phyloP scores from a whole-genome alignment of 345 rosid genomes.

The Arabidopsis arenosa region DNA sequence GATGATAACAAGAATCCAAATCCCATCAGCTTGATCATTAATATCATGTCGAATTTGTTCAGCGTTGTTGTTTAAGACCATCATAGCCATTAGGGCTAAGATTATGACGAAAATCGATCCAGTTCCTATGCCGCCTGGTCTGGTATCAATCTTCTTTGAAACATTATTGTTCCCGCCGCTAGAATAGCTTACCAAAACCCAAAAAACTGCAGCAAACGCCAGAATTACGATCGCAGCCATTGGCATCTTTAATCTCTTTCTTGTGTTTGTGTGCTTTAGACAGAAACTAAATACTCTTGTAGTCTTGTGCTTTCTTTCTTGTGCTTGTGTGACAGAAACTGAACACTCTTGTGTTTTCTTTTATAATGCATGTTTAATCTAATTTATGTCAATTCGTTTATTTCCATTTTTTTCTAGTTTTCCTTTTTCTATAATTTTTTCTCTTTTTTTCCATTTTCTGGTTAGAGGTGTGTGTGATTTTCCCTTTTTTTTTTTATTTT shows the following conservation, averaged over 20 bases:
- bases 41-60: not conserved
- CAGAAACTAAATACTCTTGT: not conserved
- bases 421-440: not conserved
- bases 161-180: not conserved
- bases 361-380: constrained; percentile 21
- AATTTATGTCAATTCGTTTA: not conserved
- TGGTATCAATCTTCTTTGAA: not conserved
- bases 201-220: not conserved
- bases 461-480: not conserved
- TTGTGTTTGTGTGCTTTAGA: constrained; percentile 3
- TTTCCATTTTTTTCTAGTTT: not conserved
- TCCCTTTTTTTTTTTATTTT: not conserved
- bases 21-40: constrained; percentile 2
- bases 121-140: constrained; percentile 26
- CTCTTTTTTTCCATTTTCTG: constrained; percentile 7
- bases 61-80: constrained; percentile 23
- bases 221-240: not conserved
- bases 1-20: not conserved
- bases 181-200: not conserved
- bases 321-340: not conserved
- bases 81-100: not conserved
- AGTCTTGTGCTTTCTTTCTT: not conserved
- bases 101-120: constrained; percentile 12
- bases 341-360: not conserved
- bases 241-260: constrained; percentile 19